These are phyloP conservation scores for Saksenaea vasiformis DNA, from an alignment of 371 early-diverging fungal species.

Conservation along the genomic window DNA sequence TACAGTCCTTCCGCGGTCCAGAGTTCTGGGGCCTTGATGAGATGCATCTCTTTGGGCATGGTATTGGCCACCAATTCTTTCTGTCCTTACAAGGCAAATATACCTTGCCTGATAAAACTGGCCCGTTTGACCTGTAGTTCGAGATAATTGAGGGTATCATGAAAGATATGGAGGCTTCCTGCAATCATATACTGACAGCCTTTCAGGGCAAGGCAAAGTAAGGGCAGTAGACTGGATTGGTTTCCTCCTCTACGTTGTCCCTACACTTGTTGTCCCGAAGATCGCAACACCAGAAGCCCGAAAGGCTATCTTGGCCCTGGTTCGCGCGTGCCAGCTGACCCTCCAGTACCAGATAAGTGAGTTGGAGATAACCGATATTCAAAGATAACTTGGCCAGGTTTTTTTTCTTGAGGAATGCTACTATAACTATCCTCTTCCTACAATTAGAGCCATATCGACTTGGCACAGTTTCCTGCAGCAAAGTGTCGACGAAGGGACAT, in stretches of 20 bases:
- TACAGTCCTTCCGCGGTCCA: background rate
- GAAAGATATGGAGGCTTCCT: background rate
- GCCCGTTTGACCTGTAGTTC: background rate
- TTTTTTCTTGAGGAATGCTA: background rate
- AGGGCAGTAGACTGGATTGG: background rate
- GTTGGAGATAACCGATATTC: background rate
- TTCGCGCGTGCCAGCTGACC: background rate
- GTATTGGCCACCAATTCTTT: background rate
- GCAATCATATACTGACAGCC: background rate
- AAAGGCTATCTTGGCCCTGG: background rate
- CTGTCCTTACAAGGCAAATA: background rate
- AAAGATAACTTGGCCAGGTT: too few species aligned
- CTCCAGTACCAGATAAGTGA: background rate
- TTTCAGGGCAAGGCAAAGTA: background rate
- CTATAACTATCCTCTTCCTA: background rate
- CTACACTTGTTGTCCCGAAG: background rate
- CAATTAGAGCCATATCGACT: background rate
- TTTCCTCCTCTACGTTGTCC: background rate
- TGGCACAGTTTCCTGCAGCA: background rate
- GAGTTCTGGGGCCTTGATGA: too few species aligned
- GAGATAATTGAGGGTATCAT: background rate
- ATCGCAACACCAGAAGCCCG: background rate
- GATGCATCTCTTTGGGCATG: background rate
- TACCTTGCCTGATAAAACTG: background rate
- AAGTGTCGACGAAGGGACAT: background rate